Percentiles rank a stretch among this genome's conserved stretches.
Evolutionary conservation across 371 early-diverging fungal species (phyloP).

Genomic region (Batrachochytrium dendrobatidis): DNA sequence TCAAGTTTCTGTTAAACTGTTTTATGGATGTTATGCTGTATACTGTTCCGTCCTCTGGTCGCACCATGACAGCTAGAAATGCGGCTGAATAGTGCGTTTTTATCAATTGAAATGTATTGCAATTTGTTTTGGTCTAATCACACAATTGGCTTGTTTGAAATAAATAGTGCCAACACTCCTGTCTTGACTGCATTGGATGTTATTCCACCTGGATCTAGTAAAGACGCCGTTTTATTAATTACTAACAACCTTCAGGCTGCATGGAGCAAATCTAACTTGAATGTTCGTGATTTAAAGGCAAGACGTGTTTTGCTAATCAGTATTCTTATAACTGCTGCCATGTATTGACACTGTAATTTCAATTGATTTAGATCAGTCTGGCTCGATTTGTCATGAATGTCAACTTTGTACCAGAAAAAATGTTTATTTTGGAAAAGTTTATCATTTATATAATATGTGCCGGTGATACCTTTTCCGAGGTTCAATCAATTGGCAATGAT

Average conservation of each 20-base stretch:
- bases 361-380: conserved; percentile 40
- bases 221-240: conserved; percentile 43
- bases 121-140: neutral
- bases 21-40: conserved; percentile 65
- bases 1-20: conserved; percentile 44
- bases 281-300: conserved; percentile 42
- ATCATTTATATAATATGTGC: conserved; percentile 54
- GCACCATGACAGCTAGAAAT: conserved; percentile 5
- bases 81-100: neutral
- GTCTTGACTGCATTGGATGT: conserved; percentile 2
- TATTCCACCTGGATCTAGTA: conserved; percentile 53
- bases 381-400: conserved; percentile 43
- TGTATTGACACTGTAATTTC: neutral
- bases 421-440: conserved; percentile 34
- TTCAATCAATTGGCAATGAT: conserved; percentile 62
- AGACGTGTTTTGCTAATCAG: too few species aligned
- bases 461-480: conserved; percentile 60
- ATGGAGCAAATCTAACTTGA: conserved; percentile 43
- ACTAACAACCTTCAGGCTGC: conserved; percentile 58
- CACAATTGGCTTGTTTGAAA: too few species aligned
- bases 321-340: neutral
- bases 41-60: conserved; percentile 20
- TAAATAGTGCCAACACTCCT: conserved; percentile 2
- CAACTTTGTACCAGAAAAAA: conserved; percentile 41
- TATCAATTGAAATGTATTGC: conserved; percentile 2